These are phyloP conservation scores for Coniochaeta hoffmannii DNA, from an alignment of 2,329 filamentous ascomycete genomes.

Conservation along the genomic window DNA sequence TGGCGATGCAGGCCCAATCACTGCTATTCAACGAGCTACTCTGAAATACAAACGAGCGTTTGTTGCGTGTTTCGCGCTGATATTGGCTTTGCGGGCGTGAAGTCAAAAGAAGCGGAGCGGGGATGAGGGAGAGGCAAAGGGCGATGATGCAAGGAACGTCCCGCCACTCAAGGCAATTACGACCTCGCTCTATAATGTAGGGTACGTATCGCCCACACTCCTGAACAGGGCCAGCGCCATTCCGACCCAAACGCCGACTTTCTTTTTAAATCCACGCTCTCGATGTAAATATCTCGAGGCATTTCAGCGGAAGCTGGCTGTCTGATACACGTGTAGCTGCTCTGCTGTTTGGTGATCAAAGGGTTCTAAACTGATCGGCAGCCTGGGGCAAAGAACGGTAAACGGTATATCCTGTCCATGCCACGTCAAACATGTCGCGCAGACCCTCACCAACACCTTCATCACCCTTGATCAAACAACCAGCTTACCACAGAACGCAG, in stretches of 20 bases:
- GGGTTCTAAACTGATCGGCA: neutral
- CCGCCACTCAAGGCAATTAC: neutral
- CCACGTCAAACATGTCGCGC: neutral
- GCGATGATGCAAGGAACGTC: conserved; percentile 1
- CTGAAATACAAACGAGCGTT: neutral
- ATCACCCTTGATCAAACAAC: too few species aligned
- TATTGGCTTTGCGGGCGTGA: neutral
- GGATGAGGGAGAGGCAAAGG: neutral
- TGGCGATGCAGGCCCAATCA: neutral
- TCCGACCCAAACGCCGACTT: neutral
- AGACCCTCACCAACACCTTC: neutral
- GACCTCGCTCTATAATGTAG: neutral
- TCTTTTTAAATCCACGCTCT: neutral
- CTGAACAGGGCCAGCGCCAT: neutral
- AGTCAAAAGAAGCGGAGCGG: conserved; percentile 1
- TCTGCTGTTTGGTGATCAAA: neutral
- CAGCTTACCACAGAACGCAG: too few species aligned
- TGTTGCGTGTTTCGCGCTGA: neutral
- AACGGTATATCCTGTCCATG: neutral
- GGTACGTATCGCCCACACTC: too few species aligned
- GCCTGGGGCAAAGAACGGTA: neutral
- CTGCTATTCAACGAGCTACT: neutral
- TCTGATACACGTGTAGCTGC: too few species aligned
- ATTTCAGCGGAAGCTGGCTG: too few species aligned
- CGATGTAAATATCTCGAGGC: too few species aligned